phyloP scores from a whole-genome alignment of 2,329 filamentous ascomycete genomes.

The Alternaria triticina region DNA sequence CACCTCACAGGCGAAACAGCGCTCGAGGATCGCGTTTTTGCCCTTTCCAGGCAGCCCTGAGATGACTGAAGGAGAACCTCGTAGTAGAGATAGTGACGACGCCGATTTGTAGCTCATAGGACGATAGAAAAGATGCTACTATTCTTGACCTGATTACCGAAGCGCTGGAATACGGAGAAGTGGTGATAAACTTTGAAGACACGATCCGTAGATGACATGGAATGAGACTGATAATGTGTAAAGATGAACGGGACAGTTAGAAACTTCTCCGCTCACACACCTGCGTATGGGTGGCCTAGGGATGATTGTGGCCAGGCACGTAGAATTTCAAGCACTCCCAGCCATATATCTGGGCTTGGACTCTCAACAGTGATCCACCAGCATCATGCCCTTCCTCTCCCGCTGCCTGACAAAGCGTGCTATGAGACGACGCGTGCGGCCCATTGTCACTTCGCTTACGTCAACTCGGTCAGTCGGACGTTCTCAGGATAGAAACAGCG shows the following conservation, averaged over 20 bases:
- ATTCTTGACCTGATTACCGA: background rate
- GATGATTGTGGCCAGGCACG: background rate
- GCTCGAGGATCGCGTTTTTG: background rate
- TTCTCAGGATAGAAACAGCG: background rate
- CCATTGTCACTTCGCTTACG: background rate
- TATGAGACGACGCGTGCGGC: background rate
- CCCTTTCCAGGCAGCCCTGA: background rate
- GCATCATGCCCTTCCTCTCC: background rate
- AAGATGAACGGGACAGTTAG: background rate
- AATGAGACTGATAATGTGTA: background rate
- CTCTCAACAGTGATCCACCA: background rate
- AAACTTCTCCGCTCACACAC: background rate
- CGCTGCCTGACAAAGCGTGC: background rate
- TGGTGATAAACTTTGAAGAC: background rate
- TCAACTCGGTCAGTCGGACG: background rate
- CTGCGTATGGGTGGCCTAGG: background rate
- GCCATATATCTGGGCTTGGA: background rate
- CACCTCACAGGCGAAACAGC: background rate
- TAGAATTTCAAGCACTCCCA: background rate
- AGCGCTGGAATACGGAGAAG: background rate
- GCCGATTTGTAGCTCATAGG: background rate
- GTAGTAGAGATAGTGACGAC: background rate
- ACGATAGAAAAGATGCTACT: background rate
- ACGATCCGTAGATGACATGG: background rate
- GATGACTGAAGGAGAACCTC: accelerated